phyloP scores from a whole-genome alignment of 2,329 filamentous ascomycete genomes.

The Hymenoscyphus linearis region DNA sequence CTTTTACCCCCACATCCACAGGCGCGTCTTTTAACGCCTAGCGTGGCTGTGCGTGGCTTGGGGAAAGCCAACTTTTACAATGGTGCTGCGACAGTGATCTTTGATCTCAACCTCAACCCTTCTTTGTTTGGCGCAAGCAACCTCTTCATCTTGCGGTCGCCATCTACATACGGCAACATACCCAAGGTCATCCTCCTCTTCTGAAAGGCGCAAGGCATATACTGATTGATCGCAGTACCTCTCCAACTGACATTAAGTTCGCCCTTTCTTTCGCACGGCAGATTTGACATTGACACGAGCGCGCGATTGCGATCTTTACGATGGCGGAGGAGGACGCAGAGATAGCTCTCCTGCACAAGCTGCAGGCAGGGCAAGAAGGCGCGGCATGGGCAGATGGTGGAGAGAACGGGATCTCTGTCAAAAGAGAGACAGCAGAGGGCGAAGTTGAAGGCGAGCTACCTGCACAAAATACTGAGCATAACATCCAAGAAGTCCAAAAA shows the following conservation, averaged over 20 bases:
- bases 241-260: background rate
- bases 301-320: conserved; percentile 8
- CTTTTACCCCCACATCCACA: no score
- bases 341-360: conserved; percentile 34
- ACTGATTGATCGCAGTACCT: background rate
- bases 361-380: conserved; percentile 33
- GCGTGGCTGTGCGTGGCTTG: background rate
- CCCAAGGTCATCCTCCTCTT: background rate
- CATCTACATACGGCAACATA: background rate
- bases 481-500: conserved; percentile 33
- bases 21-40: background rate
- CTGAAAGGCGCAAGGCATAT: background rate
- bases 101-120: background rate
- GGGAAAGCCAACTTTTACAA: background rate
- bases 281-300: background rate
- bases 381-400: conserved; percentile 29
- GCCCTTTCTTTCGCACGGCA: background rate
- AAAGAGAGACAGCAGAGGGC: no score
- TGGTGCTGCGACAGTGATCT: background rate
- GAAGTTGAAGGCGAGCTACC: conserved; percentile 25
- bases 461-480: conserved; percentile 33
- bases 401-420: conserved; percentile 21
- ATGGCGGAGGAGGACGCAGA: conserved; percentile 35
- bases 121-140: background rate
- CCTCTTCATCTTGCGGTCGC: background rate